Evolutionary conservation across 495 filamentous ascomycete genomes (phyloP), one percentile per base, ranked within the genome.

Genomic region (Zalerion maritima): DNA sequence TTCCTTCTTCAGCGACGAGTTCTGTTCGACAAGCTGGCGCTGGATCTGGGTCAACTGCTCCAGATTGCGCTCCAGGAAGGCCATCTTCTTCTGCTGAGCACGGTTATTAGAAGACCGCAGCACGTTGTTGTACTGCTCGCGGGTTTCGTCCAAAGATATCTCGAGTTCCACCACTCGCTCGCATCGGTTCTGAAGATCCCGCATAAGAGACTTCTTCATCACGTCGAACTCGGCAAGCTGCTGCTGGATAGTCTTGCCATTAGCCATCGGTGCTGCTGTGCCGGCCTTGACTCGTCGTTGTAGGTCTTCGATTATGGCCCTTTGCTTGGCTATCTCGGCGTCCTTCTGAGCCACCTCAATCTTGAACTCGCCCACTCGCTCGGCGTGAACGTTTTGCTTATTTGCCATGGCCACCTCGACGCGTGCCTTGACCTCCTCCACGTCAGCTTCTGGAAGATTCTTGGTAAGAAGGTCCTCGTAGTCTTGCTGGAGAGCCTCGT

Each of bases 141-240:
- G 74, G 3, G 89, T 92, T 58, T 93, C 84, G 45, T 97, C 89
- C 18, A 97, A 63, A 14, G 81, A 89, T 41, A 97, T 96, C 47
- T 97, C 89, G 17, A 97, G 71, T 57, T 97, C 89, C 15, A 97
- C 89, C 24, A 97, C 86, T 40, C 89, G 73, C 60, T 97, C 89
- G 55, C 89, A 97, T 24, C 89, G 73, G 59, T 97, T 97, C 57
- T 97, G 89, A 30, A 97, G 62, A 57, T 97, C 89, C 33, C 89
- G 79, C 89, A 97, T 97, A 37, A 97, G 62, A 24, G 80, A 89
- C 70, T 97, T 97, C 71, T 97, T 97, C 87, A 97, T 97, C 20
- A 78, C 78, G 57, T 97, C 89, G 39, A 97, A 97, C 43, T 97
- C 89, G 32, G 89, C 79, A 47, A 97, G 86, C 58, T 94, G 87